Evolutionary conservation across 148 eudicot genomes (phyloP), one percentile per base, ranked within the genome.

Genomic region (Rheum nobile): DNA sequence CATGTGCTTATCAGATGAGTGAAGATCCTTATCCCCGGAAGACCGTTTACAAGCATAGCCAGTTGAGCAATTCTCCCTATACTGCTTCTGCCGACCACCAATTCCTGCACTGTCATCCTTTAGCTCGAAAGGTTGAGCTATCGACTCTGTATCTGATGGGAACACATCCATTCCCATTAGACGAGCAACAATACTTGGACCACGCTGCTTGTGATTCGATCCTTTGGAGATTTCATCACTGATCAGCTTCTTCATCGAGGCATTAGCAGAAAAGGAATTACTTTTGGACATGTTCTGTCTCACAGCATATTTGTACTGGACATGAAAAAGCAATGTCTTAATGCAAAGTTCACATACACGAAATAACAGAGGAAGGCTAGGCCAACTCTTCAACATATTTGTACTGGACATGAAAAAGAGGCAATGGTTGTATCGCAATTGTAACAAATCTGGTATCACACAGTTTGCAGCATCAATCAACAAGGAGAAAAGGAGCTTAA

Each of bases 131-230:
- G 75, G 78, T 71, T 61, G 83, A 48, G 57, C 52, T 41, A 71
- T 78, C 13, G 84, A 71, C 69, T 76, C 81, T 72, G 82, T 69
- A 79, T 89, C 91, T 28, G 75, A 55, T 39, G 97, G 93, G 71
- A 90, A 77, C 42, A 75, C 73, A 48, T 95, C 98, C 85, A 95
- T 87, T 72, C 98, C 98, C 98, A 95, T 95, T 24, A 95, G 84
- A 70, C 87, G 91, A 50, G 98, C 98, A 65, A 95, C 96, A 65
- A 91, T 80, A 69, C 90, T 95, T 65, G 97, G 97, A 50, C 85
- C 67, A 79, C 76, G 88, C 68, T 83, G 88, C 71, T 75, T 87
- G 76, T 74, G 77, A 50, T 82, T 82, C 75, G 86, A 77, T 78
- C 73, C 79, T 82, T 83, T 79, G 39, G 89, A 80, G 72, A 88